These are phyloP conservation scores for Amanita exitialis DNA, from an alignment of 768 basidiomycete species.

Conservation along the genomic window DNA sequence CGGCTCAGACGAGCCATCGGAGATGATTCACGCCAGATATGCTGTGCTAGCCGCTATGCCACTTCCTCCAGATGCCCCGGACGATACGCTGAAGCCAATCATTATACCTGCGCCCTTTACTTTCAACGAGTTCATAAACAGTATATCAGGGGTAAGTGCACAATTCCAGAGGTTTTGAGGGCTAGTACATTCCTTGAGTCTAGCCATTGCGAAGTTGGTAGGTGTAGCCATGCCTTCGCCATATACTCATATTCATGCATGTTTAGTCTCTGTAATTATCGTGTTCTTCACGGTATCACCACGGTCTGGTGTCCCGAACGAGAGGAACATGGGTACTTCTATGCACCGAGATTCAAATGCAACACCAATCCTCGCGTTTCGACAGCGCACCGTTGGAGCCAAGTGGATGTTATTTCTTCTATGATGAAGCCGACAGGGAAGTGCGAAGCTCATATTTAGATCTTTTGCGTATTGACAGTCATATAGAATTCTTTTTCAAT, in stretches of 20 bases:
- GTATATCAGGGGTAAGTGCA: constrained; percentile 3
- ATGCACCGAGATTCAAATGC: constrained; percentile 68
- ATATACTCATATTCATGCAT: background rate
- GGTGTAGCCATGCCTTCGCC: constrained; percentile 13
- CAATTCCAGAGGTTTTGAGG: background rate
- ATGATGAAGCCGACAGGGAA: constrained; percentile 58
- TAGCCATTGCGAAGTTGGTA: constrained; percentile 53
- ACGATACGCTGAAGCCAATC: constrained; percentile 60
- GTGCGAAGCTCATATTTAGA: background rate
- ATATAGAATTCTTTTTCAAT: constrained; percentile 69
- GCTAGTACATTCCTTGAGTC: constrained; percentile 5
- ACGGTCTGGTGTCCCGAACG: constrained; percentile 75
- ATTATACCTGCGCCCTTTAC: constrained; percentile 53
- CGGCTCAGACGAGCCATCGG: constrained; percentile 5
- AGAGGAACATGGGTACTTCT: constrained; percentile 76
- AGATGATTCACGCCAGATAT: constrained; percentile 38
- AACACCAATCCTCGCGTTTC: constrained; percentile 68
- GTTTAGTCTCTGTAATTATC: constrained; percentile 53
- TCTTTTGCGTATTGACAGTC: background rate
- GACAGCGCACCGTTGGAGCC: constrained; percentile 67
- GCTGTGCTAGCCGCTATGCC: constrained; percentile 49
- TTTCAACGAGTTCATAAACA: constrained; percentile 38
- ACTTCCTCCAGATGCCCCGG: constrained; percentile 52
- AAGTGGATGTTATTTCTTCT: constrained; percentile 49
- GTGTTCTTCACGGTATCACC: constrained; percentile 54